Evolutionary conservation across 306 rosid genomes (phyloP), one percentile per base, ranked within the genome.

Genomic region (Bauhinia variegata): DNA sequence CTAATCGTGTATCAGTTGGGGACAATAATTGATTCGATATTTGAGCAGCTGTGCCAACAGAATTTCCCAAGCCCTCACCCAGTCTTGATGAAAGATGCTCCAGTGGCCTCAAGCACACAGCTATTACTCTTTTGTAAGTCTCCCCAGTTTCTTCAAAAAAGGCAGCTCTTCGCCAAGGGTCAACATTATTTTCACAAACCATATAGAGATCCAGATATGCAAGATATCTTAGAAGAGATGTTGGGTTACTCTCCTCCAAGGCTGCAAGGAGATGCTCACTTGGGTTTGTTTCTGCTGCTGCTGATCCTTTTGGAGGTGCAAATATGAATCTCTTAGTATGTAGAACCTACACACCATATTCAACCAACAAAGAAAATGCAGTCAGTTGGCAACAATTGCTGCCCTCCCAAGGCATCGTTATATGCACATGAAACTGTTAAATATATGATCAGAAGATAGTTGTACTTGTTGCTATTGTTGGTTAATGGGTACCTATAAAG

Each of bases 241-340:
- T 76, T 34, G 92, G 87, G 42, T 70, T 60, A 64, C 96, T 90
- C 71, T 88, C 92, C 80, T 93, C 99, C 92, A 93, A 55, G 15
- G 99, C 97, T 51, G 85, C 80, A 80, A 93, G 96, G 49, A 93
- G 97, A 75, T 84, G 75, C 73, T 93, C 99, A 38, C 87, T 90
- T 32, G 99, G 99, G 80, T 93, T 93, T 68, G 97, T 90, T 88
- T 90, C 96, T 6, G 96, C 96, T 39, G 99, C 99, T 17, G 99
- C 99, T 11, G 97, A 93, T 75, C 99, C 99, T 83, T 88, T 88
- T 41, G 95, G 97, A 31, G 97, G 97, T 0, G 99, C 99, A 82
- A 93, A 90, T 19, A 82, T 42, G 39, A 76, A 85, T 74, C 97
- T 90, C 87, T 90, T 90, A 12, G 97, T 83, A 50, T 86, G 95